These are phyloP conservation scores for Debaryomyces hansenii DNA, from an alignment of 805 yeast genomes.

Conservation along the genomic window DNA sequence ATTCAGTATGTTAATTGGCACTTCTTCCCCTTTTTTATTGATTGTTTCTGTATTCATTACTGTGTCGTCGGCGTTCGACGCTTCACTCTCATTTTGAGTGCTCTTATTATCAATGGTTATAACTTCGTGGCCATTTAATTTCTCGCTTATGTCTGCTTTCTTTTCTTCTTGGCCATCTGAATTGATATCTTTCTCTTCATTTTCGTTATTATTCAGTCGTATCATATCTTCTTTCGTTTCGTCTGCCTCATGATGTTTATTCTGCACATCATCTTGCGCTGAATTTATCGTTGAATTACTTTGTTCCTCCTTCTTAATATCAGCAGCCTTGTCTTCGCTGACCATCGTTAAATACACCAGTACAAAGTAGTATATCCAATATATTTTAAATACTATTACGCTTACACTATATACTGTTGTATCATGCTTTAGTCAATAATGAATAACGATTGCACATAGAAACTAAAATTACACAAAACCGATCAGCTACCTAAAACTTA, in stretches of 20 bases:
- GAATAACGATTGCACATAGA: not conserved
- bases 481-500: not conserved
- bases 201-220: not conserved
- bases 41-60: not conserved
- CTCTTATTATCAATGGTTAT: too few relatives aligned
- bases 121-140: too few relatives aligned
- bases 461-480: constrained; percentile 1
- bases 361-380: not conserved
- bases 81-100: too few relatives aligned
- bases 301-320: not conserved
- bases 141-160: too few relatives aligned
- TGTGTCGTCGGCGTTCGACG: too few relatives aligned
- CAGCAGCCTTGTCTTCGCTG: not conserved
- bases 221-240: not conserved
- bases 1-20: not conserved
- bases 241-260: not conserved
- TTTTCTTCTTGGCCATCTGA: not conserved
- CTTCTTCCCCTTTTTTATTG: not conserved
- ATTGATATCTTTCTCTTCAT: not conserved
- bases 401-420: not conserved
- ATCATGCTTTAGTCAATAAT: not conserved
- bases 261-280: not conserved
- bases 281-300: not conserved
- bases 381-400: not conserved
- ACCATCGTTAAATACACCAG: not conserved